Conservation (phyloP, 495 filamentous ascomycete species). For the Stereocaulon alpinum region DNA sequence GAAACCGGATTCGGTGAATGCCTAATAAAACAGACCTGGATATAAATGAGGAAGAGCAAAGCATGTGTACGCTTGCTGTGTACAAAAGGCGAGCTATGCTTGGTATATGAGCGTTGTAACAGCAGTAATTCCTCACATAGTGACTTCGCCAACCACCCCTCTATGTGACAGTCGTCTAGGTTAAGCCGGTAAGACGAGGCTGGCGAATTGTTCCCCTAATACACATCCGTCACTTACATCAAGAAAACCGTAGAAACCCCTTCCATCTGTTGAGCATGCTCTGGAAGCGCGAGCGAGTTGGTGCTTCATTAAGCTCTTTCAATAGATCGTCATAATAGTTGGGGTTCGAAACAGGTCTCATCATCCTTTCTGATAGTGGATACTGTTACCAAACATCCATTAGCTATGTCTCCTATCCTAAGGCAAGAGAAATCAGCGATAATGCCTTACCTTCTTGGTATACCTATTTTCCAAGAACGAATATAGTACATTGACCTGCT, state of each 20-base stretch:
- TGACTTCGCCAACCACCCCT: no score
- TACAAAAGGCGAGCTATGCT: no score
- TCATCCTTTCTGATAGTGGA: slow-evolving; percentile 47
- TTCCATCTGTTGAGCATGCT: slow-evolving; percentile 47
- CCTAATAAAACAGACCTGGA: no score
- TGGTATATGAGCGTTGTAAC: no score
- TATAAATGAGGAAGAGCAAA: no score
- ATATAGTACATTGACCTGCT: slow-evolving; percentile 60
- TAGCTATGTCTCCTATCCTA: neutral
- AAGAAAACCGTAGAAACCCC: slow-evolving; percentile 53
- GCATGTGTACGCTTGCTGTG: no score
- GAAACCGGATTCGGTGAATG: no score
- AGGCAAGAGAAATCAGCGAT: neutral
- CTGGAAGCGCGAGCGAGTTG: slow-evolving; percentile 47
- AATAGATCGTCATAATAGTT: slow-evolving; percentile 65
- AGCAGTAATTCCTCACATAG: no score
- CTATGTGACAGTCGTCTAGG: no score
- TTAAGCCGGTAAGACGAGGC: no score
- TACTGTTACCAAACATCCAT: slow-evolving; percentile 37
- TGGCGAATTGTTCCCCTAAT: no score
- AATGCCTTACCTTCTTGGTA: slow-evolving; percentile 40
- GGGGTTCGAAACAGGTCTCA: slow-evolving; percentile 64
- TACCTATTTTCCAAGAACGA: slow-evolving; percentile 67
- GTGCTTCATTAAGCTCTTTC: slow-evolving; percentile 62
- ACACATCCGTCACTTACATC: neutral